These are phyloP conservation scores for Harrya chromipes DNA, from an alignment of 768 basidiomycete genomes.

Conservation along the genomic window DNA sequence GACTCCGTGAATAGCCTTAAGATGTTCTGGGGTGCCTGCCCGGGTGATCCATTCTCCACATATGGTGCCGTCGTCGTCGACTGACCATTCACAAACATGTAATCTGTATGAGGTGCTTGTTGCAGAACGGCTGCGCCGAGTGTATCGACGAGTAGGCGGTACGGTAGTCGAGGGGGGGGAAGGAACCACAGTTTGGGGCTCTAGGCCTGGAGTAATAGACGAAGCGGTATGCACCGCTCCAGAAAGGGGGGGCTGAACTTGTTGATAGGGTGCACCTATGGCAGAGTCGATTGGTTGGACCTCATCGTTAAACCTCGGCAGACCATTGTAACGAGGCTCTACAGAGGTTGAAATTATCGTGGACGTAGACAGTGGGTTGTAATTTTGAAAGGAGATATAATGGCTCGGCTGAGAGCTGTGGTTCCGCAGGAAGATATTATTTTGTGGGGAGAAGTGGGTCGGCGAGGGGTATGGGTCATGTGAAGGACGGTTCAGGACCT, in stretches of 20 bases:
- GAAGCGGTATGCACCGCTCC: not conserved
- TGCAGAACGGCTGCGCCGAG: not conserved
- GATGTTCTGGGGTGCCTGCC: slow-evolving; percentile 4
- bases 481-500: not conserved
- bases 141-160: not conserved
- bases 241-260: not conserved
- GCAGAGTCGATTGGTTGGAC: not conserved
- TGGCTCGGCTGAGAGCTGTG: too few species aligned
- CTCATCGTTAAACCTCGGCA: not conserved
- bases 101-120: not conserved
- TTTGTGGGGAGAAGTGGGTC: not conserved
- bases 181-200: not conserved
- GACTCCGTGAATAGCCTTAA: slow-evolving; percentile 6
- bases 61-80: not conserved
- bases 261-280: not conserved
- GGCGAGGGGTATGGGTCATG: not conserved
- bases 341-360: too few species aligned
- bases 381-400: too few species aligned
- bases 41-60: slow-evolving; percentile 1
- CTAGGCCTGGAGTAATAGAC: not conserved
- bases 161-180: too few species aligned
- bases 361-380: too few species aligned
- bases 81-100: slow-evolving; percentile 9
- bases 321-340: not conserved
- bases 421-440: too few species aligned